Percentiles rank a stretch among this genome's conserved stretches.
These are phyloP conservation scores for Mycena crocata DNA, from an alignment of 768 basidiomycete genomes.

Conservation along the genomic window DNA sequence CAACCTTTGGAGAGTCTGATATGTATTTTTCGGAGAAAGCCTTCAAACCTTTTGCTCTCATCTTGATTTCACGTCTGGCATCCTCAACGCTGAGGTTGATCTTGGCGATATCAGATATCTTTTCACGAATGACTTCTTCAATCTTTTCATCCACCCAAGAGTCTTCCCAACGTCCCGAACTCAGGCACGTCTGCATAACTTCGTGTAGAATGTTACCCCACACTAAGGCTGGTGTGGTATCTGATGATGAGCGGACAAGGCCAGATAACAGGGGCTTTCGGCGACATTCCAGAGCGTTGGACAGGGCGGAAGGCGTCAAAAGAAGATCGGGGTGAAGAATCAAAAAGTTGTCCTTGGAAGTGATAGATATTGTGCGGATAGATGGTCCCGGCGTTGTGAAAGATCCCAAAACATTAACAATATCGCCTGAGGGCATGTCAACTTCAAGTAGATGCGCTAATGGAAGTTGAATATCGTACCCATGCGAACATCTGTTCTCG, in stretches of 20 bases:
- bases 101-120: slow-evolving; percentile 71
- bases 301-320: slow-evolving; percentile 89
- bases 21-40: slow-evolving; percentile 78
- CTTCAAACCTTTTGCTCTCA: slow-evolving; percentile 72
- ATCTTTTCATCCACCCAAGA: slow-evolving; percentile 70
- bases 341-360: slow-evolving; percentile 73
- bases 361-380: slow-evolving; percentile 64
- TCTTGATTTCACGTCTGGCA: slow-evolving; percentile 72
- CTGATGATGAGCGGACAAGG: slow-evolving; percentile 68
- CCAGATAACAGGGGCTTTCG: slow-evolving; percentile 87
- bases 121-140: slow-evolving; percentile 62
- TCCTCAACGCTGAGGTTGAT: slow-evolving; percentile 68
- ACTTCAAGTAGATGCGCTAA: background rate
- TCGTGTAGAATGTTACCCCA: slow-evolving; percentile 97
- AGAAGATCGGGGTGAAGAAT: slow-evolving; percentile 95
- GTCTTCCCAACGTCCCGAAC: slow-evolving; percentile 70
- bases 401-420: slow-evolving; percentile 80
- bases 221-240: slow-evolving; percentile 74
- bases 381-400: slow-evolving; percentile 42
- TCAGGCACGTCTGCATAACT: slow-evolving; percentile 86
- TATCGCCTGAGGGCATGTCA: slow-evolving; percentile 68
- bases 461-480: slow-evolving; percentile 54
- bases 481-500: slow-evolving; percentile 65
- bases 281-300: slow-evolving; percentile 83
- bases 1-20: slow-evolving; percentile 71